Conservation (phyloP, 495 filamentous ascomycete species). For the Penicillium robsamsonii region DNA sequence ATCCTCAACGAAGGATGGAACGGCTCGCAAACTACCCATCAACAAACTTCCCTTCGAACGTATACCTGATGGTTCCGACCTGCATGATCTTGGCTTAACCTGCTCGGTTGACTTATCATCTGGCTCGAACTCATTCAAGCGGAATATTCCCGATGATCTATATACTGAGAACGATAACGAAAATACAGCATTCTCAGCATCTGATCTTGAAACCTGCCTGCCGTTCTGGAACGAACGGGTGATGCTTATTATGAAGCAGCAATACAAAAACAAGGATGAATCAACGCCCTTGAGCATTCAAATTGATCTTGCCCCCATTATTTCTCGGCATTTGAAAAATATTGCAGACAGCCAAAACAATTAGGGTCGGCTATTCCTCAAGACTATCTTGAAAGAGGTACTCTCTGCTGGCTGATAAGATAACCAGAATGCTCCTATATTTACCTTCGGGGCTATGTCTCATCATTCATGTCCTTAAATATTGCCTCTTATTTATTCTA, state of each 20-base stretch:
- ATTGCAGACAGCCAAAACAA: not conserved
- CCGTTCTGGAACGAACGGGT: conserved; percentile 21
- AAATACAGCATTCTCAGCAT: not conserved
- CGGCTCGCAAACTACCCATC: conserved; percentile 24
- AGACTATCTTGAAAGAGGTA: not conserved
- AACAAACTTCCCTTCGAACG: conserved; percentile 38
- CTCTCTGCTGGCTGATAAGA: not conserved
- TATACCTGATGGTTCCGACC: conserved; percentile 31
- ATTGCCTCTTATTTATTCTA: not conserved
- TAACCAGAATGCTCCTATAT: not conserved
- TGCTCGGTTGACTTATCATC: conserved; percentile 11
- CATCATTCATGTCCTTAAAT: not conserved
- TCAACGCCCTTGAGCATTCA: not conserved
- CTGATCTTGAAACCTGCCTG: conserved; percentile 3
- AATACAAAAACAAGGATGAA: conserved; percentile 4
- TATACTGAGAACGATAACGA: conserved; percentile 17
- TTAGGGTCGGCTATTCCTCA: not conserved
- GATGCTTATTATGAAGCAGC: conserved; percentile 7
- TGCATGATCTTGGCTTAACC: conserved; percentile 26
- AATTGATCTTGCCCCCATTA: conserved; percentile 13
- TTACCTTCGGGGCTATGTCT: not conserved
- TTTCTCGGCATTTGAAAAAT: not conserved
- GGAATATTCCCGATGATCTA: conserved; percentile 13
- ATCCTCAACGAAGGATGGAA: conserved; percentile 16
- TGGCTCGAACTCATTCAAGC: conserved; percentile 8